Conservation (phyloP, 139 green algal genomes). For the Desmodesmus armatus region DNA sequence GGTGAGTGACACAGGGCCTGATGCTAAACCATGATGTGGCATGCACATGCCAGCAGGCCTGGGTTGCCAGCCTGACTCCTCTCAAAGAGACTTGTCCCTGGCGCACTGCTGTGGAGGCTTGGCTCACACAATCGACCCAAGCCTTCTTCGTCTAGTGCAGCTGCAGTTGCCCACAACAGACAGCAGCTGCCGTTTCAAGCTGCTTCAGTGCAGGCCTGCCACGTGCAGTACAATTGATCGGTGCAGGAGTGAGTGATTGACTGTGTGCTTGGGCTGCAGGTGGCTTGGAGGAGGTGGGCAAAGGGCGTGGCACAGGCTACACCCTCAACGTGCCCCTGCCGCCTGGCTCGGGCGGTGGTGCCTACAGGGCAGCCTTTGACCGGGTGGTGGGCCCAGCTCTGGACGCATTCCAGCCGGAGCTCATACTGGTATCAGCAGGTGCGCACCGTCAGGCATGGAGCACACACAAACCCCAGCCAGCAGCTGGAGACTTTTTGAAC, state of each 20-base stretch:
- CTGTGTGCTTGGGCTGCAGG: too few relatives aligned
- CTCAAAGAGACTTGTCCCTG: background rate
- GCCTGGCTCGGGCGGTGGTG: conserved; percentile 61
- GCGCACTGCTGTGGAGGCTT: background rate
- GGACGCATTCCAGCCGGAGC: conserved; percentile 71
- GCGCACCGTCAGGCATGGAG: too few relatives aligned
- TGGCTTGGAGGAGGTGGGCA: conserved; percentile 59
- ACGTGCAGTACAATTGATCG: too few relatives aligned
- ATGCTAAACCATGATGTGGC: too few relatives aligned
- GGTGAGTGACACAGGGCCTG: conserved; percentile 32
- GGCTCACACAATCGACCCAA: too few relatives aligned
- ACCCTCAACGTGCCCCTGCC: conserved; percentile 80
- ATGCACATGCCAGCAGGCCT: background rate
- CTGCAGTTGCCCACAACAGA: too few relatives aligned
- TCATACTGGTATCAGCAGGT: conserved; percentile 72
- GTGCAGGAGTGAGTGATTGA: too few relatives aligned
- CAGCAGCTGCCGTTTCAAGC: too few relatives aligned
- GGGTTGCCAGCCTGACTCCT: background rate
- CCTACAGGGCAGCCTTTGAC: conserved; percentile 60
- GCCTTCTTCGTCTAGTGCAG: background rate
- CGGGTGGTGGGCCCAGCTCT: conserved; percentile 65
- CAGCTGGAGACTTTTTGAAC: background rate
- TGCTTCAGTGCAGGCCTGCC: too few relatives aligned
- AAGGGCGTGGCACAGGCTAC: conserved; percentile 66
- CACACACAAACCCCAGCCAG: too few relatives aligned